Base-by-base conservation (phyloP, 2,329 filamentous ascomycete species). In the Xylariaceae sp. region DNA sequence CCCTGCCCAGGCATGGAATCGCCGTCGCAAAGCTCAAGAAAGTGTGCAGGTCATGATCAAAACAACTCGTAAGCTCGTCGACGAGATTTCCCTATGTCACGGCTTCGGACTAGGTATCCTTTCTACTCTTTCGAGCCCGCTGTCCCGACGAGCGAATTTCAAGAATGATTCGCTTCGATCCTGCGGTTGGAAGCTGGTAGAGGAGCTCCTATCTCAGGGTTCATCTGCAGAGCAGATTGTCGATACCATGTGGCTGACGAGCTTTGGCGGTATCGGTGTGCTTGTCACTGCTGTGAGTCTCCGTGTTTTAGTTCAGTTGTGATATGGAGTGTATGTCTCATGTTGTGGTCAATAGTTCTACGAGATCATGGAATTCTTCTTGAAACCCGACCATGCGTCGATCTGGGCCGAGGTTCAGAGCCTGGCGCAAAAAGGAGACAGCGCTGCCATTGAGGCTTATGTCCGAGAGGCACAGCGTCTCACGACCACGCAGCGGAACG, bases 1-100 rank as follows among this genome's bases (percentile, higher is more conserved):
- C 47, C 72, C 75, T 0, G 76, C 60, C 0, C 69, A 76, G 57
- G 70, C 75, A 1, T 78, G 74, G 69, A 74, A 71, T 44, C 73
- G 75, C 2, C 71, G 75, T 5, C 69, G 71, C 34, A 68, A 67
- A 6, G 74, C 75, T 0, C 69, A 69, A 34, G 72, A 77, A 47
- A 68, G 70, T 38, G 69, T 63, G 3, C 64, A 69, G 42, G 53
- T 63, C 6, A 55, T 78, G 1, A 69, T 67, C 2, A 62, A 73
- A 10, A 69, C 71, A 0, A 75, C 72, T 6, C 64, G 68, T 39
- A 69, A 68, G 46, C 64, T 75, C 5, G 67, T 77, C 1, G 68
- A 73, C 13, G 72, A 73, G 47, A 66, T 69, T 17, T 57, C 54
- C 18, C 41, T 51, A 41, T 62, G 63, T n/a, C 64, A 66, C n/a